A percentile compares a stretch with the other conserved stretches of the same genome.
phyloP scores from a whole-genome alignment of 768 basidiomycete genomes.

The Cystofilobasidium capitatum region DNA sequence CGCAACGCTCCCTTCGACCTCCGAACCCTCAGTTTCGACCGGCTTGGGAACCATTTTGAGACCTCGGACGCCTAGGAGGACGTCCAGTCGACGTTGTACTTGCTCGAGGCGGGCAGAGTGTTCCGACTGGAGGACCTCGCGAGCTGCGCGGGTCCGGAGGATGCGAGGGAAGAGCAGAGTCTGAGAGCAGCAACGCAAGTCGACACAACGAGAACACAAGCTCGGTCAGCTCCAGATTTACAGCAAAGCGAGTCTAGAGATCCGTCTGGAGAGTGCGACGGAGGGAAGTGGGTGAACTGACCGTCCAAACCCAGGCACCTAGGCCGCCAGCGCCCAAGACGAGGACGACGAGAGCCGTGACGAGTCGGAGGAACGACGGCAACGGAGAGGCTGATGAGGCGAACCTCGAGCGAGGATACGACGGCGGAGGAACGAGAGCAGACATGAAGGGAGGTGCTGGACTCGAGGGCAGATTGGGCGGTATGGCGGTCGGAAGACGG shows the following conservation, averaged over 20 bases:
- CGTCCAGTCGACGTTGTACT: neutral
- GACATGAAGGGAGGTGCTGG: neutral
- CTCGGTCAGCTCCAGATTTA: too few species aligned
- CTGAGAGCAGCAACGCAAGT: neutral
- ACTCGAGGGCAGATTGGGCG: too few species aligned
- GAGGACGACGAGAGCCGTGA: neutral
- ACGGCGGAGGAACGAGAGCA: neutral
- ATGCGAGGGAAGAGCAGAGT: neutral
- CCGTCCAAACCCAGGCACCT: slow-evolving; percentile 5
- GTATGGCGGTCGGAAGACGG: too few species aligned
- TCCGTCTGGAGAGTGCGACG: too few species aligned
- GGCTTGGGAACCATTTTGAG: neutral
- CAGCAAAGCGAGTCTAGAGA: too few species aligned
- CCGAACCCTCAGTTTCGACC: too few species aligned
- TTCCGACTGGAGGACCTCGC: neutral
- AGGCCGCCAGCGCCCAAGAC: slow-evolving; percentile 3
- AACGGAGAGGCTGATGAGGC: neutral
- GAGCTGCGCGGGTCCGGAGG: neutral
- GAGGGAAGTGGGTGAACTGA: neutral
- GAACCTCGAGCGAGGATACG: neutral
- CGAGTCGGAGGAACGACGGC: neutral
- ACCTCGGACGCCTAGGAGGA: neutral
- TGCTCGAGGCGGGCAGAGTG: neutral
- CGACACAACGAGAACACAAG: too few species aligned
- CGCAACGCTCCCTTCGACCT: too few species aligned